Base-by-base conservation (phyloP, 2,329 filamentous ascomycete species). In the Bipolaris oryzae region DNA sequence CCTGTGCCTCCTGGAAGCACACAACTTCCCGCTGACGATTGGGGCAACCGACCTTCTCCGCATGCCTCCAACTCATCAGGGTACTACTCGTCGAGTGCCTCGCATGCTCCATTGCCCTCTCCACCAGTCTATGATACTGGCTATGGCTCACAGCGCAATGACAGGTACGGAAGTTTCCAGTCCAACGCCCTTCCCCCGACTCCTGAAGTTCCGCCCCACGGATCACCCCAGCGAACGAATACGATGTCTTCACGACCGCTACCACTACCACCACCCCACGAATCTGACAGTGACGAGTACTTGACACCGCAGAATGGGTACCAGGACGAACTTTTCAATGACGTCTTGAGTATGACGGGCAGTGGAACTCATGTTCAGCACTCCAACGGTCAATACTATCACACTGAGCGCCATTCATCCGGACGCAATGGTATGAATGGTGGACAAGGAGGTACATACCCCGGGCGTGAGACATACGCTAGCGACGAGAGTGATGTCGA, bases 401-500 rank as follows among this genome's bases (percentile, higher is more conserved):
- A 61, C 33, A 25, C 62, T 28, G 60, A 68, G n/a, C 58, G 60
- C n/a, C 64, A 68, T 18, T 39, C 56, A 3, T 64, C 69, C 2
- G 66, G 68, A 7, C 57, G 67, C 58, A 70, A 77, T 70, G 66
- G 74, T 64, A 77, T 79, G 1, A 85, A 87, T 64, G 82, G 81
- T 2, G 62, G 67, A 42, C 78, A 79, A 59, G 71, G 77, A 10
- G 80, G 70, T 71, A 78, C 61, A 7, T 79, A 51, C n/a, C 61
- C 68, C 28, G 56, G 53, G 6, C 66, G 67, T 39, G 67, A 72
- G 5, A 66, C 60, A 9, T 76, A 75, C 51, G 63, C 66, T 3
- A 76, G 82, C 60, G 89, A 94, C 52, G 92, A 96, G 47, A 96
- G 92, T 70, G 94, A 98, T 71, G 87, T 90, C 0, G 94, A 97